These are phyloP conservation scores for Linanthus parryae DNA, from an alignment of 148 eudicot species.

Conservation along the genomic window DNA sequence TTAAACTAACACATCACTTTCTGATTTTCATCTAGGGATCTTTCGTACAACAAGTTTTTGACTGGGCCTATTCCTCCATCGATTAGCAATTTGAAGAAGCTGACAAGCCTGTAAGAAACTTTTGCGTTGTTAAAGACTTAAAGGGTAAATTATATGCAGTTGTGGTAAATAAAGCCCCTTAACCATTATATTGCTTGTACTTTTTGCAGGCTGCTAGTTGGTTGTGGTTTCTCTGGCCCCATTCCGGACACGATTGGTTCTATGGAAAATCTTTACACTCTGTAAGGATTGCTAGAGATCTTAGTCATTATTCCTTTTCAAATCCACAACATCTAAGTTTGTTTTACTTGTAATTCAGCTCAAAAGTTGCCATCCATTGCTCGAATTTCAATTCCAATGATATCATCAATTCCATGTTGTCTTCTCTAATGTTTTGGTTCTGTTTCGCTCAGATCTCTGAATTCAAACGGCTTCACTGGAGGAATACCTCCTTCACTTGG, in stretches of 20 bases:
- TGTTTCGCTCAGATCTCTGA: conserved; percentile 55
- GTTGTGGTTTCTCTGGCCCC: conserved; percentile 66
- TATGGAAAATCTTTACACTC: conserved; percentile 41
- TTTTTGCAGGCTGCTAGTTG: conserved; percentile 53
- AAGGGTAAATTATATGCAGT: conserved; percentile 5
- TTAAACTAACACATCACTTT: not conserved
- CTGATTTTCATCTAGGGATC: conserved; percentile 47
- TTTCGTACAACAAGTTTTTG: conserved; percentile 69
- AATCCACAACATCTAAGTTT: not conserved
- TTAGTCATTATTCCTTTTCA: not conserved
- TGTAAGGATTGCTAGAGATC: conserved; percentile 45
- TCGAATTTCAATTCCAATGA: not conserved
- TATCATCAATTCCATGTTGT: not conserved
- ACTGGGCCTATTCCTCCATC: conserved; percentile 61
- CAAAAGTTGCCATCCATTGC: not conserved
- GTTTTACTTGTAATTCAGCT: not conserved
- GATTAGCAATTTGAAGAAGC: conserved; percentile 51
- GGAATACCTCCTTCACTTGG: conserved; percentile 66
- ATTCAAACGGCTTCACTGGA: conserved; percentile 60
- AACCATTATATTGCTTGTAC: conserved; percentile 1
- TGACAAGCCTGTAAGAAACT: conserved; percentile 52
- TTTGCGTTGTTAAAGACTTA: not conserved
- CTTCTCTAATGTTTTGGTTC: not conserved
- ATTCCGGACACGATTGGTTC: conserved; percentile 79
- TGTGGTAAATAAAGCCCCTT: not conserved